Evolutionary conservation across 2,329 filamentous ascomycete genomes (phyloP).

Genomic region (Trichoderma citrinoviride): DNA sequence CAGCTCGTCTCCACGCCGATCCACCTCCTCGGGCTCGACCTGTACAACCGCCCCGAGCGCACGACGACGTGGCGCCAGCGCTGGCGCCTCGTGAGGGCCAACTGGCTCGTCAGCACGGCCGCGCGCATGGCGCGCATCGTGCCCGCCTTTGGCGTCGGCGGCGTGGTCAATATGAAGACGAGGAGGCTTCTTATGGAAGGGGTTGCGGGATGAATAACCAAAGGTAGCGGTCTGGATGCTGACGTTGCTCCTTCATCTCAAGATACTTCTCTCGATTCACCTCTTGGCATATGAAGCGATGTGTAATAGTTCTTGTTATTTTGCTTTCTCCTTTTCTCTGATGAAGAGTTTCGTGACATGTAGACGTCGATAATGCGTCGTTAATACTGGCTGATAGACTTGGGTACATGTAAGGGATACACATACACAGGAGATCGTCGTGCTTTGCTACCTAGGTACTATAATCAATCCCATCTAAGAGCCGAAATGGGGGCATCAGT

Average conservation of each 20-base stretch:
- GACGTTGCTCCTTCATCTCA: neutral
- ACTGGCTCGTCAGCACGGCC: conserved; percentile 71
- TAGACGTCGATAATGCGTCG: too few species aligned
- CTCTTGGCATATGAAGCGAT: neutral
- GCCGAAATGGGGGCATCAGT: neutral
- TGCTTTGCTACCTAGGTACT: neutral
- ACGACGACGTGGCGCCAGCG: conserved; percentile 53
- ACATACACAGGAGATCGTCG: neutral
- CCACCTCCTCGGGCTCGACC: conserved; percentile 79
- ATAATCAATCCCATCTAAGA: neutral
- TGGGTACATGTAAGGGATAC: neutral
- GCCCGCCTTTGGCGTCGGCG: conserved; percentile 84
- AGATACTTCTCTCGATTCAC: neutral
- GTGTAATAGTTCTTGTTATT: neutral
- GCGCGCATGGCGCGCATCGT: conserved; percentile 83
- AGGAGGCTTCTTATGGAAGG: conserved; percentile 64
- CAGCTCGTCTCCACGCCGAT: conserved; percentile 80
- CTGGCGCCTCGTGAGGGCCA: conserved; percentile 63
- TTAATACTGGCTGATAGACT: neutral
- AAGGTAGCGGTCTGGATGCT: neutral
- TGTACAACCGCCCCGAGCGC: conserved; percentile 68
- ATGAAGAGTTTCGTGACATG: neutral
- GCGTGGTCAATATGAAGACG: conserved; percentile 77
- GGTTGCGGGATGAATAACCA: conserved; percentile 41
- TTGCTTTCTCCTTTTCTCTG: neutral